Evolutionary conservation across 495 filamentous ascomycete genomes (phyloP).

Genomic region (Trichocladium antarcticum): DNA sequence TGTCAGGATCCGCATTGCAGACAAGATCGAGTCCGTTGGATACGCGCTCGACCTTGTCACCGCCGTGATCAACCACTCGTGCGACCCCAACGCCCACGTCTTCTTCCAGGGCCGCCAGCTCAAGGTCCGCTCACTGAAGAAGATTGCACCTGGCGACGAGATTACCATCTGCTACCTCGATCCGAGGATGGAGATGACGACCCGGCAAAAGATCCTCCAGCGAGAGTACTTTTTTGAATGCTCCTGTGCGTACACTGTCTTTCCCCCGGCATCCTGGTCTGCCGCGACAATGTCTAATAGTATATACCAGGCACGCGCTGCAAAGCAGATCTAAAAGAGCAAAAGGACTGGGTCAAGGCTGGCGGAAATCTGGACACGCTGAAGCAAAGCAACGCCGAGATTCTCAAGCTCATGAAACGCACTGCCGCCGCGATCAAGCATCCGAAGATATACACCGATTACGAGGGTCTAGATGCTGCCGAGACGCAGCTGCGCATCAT

Average conservation of each 20-base stretch:
- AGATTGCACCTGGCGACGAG: slow-evolving; percentile 44
- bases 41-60: slow-evolving; percentile 49
- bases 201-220: slow-evolving; percentile 38
- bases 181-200: slow-evolving; percentile 36
- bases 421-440: slow-evolving; percentile 8
- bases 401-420: slow-evolving; percentile 6
- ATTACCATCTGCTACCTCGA: slow-evolving; percentile 62
- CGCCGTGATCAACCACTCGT: slow-evolving; percentile 57
- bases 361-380: neutral
- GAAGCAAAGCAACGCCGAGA: slow-evolving; percentile 3
- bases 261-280: too few species aligned
- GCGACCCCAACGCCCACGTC: slow-evolving; percentile 54
- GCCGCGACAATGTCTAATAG: too few species aligned
- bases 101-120: slow-evolving; percentile 45
- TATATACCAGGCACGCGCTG: slow-evolving; percentile 17
- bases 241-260: slow-evolving; percentile 43
- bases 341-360: neutral
- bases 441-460: slow-evolving; percentile 10
- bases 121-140: slow-evolving; percentile 30
- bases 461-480: slow-evolving; percentile 9
- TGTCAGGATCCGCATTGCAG: slow-evolving; percentile 5
- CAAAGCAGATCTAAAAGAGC: slow-evolving; percentile 9
- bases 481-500: slow-evolving; percentile 11
- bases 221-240: slow-evolving; percentile 58
- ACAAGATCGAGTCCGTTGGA: slow-evolving; percentile 46